These are phyloP conservation scores for Cladosporium sp. DNA, from an alignment of 2,329 filamentous ascomycete genomes.

Conservation along the genomic window DNA sequence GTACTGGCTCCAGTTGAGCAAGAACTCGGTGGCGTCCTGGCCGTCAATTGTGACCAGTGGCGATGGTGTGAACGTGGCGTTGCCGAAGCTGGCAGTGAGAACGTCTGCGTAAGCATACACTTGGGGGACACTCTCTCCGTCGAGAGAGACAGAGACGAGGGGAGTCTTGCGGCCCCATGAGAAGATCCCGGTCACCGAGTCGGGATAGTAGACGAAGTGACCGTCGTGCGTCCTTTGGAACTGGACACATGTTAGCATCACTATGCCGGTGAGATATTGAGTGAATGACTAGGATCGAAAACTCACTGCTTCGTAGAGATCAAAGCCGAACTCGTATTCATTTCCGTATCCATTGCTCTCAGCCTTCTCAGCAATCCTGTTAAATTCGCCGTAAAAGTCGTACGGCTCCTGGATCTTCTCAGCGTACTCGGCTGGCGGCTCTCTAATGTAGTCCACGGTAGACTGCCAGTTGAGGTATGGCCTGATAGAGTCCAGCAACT, in stretches of 20 bases:
- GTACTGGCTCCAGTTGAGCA: constrained; percentile 50
- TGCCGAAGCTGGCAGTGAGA: constrained; percentile 42
- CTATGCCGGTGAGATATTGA: not conserved
- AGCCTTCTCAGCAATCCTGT: constrained; percentile 42
- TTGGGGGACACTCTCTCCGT: constrained; percentile 60
- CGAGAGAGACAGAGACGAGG: constrained; percentile 61
- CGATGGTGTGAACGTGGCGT: constrained; percentile 47
- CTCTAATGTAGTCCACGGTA: constrained; percentile 45
- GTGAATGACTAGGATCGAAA: not conserved
- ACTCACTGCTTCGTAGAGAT: constrained; percentile 50
- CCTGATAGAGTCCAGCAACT: constrained; percentile 44
- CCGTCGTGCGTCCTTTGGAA: constrained; percentile 63
- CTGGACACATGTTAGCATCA: not conserved
- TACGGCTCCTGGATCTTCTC: constrained; percentile 47
- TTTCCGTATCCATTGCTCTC: constrained; percentile 39
- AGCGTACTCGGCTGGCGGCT: constrained; percentile 48
- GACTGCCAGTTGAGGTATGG: constrained; percentile 51
- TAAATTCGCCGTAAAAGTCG: constrained; percentile 43
- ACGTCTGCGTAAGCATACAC: constrained; percentile 57
- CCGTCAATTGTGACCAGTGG: constrained; percentile 59
- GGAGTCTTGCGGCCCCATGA: constrained; percentile 50
- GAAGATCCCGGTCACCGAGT: constrained; percentile 55
- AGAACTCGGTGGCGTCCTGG: constrained; percentile 51
- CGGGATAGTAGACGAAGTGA: constrained; percentile 60
- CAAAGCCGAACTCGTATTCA: constrained; percentile 49